These are phyloP conservation scores for Epichloe elymi DNA, from an alignment of 2,329 filamentous ascomycete species.

Conservation along the genomic window DNA sequence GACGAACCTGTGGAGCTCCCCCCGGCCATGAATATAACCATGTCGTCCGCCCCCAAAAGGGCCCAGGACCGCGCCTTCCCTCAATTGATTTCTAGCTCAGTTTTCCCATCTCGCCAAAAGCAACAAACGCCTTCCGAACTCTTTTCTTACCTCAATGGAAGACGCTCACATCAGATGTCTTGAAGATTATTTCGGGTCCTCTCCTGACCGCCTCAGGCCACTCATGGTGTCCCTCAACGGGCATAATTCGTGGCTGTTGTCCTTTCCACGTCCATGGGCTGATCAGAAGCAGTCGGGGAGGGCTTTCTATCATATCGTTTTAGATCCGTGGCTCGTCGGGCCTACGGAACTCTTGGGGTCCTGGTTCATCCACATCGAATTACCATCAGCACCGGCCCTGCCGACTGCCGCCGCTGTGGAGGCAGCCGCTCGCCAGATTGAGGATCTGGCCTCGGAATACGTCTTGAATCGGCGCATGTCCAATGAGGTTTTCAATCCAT, in stretches of 20 bases:
- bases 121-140: neutral
- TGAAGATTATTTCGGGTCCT: conserved; percentile 7
- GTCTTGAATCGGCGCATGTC: conserved; percentile 6
- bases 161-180: conserved; percentile 7
- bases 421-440: conserved; percentile 5
- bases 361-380: conserved; percentile 13
- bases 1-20: neutral
- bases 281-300: conserved; percentile 11
- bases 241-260: conserved; percentile 22
- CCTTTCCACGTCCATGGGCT: conserved; percentile 16
- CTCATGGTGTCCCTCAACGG: conserved; percentile 21
- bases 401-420: conserved; percentile 5
- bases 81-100: neutral
- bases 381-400: conserved; percentile 6
- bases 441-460: conserved; percentile 6
- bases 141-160: conserved; percentile 6
- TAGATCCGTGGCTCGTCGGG: conserved; percentile 21
- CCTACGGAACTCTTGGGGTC: conserved; percentile 8
- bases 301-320: conserved; percentile 19
- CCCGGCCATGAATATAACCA: neutral
- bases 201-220: conserved; percentile 11
- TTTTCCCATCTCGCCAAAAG: neutral
- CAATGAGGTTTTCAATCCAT: conserved; percentile 7
- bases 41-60: neutral
- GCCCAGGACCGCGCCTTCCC: neutral